Evolutionary conservation across 73 alveolate species (phyloP).

Genomic region (Paraurostyla sp.): DNA sequence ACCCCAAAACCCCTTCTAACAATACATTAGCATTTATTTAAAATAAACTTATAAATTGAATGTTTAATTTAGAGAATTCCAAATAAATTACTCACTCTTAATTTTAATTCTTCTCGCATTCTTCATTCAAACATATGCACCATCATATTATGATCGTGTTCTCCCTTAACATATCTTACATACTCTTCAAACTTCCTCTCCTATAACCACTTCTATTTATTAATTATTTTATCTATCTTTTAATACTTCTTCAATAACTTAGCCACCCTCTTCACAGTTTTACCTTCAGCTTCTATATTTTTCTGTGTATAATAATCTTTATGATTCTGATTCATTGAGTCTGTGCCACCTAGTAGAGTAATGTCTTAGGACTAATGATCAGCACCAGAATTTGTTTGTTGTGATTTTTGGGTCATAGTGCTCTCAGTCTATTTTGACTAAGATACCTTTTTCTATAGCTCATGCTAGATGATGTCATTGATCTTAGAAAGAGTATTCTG

Average conservation of each 20-base stretch:
- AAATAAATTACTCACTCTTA: not conserved
- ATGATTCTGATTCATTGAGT: not conserved
- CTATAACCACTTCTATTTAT: not conserved
- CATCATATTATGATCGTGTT: not conserved
- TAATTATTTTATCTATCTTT: not conserved
- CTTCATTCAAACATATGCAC: conserved; percentile 15
- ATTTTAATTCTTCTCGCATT: not conserved
- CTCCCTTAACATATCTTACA: not conserved
- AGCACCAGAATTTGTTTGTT: too few species aligned
- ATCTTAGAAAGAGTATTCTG: conserved; percentile 11
- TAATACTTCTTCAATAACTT: not conserved
- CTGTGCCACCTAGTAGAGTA: too few species aligned
- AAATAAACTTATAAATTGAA: too few species aligned
- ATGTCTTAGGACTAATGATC: too few species aligned
- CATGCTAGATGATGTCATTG: not conserved
- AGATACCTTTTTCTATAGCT: not conserved
- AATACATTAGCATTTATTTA: too few species aligned
- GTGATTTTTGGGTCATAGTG: not conserved
- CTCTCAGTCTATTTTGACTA: not conserved
- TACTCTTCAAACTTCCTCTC: not conserved
- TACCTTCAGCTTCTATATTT: not conserved
- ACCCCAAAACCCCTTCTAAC: too few species aligned
- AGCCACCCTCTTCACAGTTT: not conserved
- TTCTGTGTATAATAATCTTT: not conserved
- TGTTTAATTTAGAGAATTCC: too few species aligned